Conservation (phyloP, 2,329 filamentous ascomycete genomes). For the Aschersonia sp. region DNA sequence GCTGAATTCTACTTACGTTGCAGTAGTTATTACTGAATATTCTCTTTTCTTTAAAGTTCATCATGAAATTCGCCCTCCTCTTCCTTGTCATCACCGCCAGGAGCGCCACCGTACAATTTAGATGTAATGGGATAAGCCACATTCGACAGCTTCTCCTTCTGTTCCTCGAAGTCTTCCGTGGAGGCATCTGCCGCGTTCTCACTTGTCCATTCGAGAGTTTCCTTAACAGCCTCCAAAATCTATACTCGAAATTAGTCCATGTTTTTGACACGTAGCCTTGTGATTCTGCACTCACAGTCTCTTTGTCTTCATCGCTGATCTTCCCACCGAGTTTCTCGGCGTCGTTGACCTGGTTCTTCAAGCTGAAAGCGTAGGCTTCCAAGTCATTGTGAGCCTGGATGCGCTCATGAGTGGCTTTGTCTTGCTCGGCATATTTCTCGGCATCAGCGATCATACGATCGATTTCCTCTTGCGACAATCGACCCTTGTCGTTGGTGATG, state of each 20-base stretch:
- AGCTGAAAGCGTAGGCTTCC: constrained; percentile 97
- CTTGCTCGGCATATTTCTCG: constrained; percentile 97
- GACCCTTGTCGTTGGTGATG: constrained; percentile 99
- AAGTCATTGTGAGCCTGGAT: constrained; percentile 93
- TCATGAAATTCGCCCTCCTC: constrained; percentile 66
- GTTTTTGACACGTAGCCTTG: neutral
- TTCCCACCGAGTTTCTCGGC: constrained; percentile 94
- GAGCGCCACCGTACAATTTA: constrained; percentile 69
- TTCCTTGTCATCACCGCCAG: constrained; percentile 42
- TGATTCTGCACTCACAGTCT: constrained; percentile 51
- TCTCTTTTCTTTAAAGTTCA: constrained; percentile 49
- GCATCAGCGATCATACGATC: constrained; percentile 98
- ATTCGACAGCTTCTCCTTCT: constrained; percentile 97
- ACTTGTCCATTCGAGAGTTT: constrained; percentile 91
- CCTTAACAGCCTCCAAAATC: constrained; percentile 93
- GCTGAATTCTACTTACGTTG: too few relatives aligned
- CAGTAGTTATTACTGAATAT: too few relatives aligned
- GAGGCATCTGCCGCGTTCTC: constrained; percentile 78
- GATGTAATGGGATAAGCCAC: constrained; percentile 98
- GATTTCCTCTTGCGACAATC: constrained; percentile 90
- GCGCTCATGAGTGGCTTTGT: constrained; percentile 94
- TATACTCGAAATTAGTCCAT: constrained; percentile 26
- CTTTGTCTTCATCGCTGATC: constrained; percentile 98
- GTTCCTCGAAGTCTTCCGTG: constrained; percentile 95
- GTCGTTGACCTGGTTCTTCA: constrained; percentile 99